Conservation (phyloP, 257 asterid genomes). For the Misopates orontium region DNA sequence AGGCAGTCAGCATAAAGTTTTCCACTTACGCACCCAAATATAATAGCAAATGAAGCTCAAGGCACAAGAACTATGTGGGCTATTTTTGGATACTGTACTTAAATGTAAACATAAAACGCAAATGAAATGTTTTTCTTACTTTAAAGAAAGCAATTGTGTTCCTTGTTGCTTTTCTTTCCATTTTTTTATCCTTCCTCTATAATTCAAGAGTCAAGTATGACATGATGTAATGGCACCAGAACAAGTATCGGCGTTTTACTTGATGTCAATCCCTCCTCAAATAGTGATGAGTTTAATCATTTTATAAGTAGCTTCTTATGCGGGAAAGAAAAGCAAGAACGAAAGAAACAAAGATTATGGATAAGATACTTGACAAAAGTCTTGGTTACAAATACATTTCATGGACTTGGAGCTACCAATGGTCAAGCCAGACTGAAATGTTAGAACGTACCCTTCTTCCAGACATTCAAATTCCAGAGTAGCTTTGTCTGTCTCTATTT, state of each 20-base stretch:
- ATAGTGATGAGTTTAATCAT: slow-evolving; percentile 14
- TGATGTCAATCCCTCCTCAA: slow-evolving; percentile 17
- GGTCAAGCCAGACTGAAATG: slow-evolving; percentile 26
- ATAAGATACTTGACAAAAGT: background rate
- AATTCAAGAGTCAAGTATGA: background rate
- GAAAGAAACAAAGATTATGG: background rate
- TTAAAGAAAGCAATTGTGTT: no score
- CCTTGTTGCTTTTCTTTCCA: no score
- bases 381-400: slow-evolving; percentile 2
- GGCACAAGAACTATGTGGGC: slow-evolving; percentile 7
- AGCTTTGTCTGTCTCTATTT: slow-evolving; percentile 98
- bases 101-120: background rate
- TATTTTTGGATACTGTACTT: background rate
- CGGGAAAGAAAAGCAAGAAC: slow-evolving; percentile 5
- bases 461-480: slow-evolving; percentile 93
- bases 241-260: background rate
- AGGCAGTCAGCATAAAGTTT: slow-evolving; percentile 8
- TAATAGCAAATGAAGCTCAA: background rate
- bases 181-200: background rate
- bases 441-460: slow-evolving; percentile 79
- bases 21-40: background rate
- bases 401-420: background rate
- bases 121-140: no score
- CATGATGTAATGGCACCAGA: background rate
- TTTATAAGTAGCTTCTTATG: slow-evolving; percentile 5